phyloP scores from a whole-genome alignment of 495 filamentous ascomycete genomes.

The Cercophora sp. region DNA sequence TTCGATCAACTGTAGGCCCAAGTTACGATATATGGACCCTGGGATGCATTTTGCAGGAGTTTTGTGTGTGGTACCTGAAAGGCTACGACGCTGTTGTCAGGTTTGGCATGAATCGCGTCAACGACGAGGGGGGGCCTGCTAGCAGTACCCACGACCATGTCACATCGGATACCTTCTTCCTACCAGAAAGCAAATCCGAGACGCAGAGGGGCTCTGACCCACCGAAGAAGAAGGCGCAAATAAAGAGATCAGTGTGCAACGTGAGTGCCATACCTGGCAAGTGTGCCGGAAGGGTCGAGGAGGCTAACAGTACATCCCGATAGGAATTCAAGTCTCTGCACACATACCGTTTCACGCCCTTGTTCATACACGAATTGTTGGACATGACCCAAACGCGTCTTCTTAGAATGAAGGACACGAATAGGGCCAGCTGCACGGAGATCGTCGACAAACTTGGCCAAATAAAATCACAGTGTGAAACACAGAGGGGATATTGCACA shows the following conservation, averaged over 20 bases:
- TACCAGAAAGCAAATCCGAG: neutral
- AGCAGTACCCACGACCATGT: neutral
- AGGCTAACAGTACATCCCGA: neutral
- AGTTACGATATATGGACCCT: slow-evolving; percentile 7
- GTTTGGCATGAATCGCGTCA: neutral
- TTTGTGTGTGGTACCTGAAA: neutral
- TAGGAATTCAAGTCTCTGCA: neutral
- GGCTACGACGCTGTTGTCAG: neutral
- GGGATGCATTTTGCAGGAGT: slow-evolving; percentile 4
- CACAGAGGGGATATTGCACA: neutral
- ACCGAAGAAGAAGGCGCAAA: neutral
- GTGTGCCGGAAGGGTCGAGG: neutral
- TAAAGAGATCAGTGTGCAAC: neutral
- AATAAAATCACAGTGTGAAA: neutral
- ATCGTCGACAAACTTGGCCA: neutral
- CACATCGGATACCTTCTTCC: slow-evolving; percentile 1
- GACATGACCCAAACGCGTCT: neutral
- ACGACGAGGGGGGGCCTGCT: neutral
- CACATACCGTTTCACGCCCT: neutral
- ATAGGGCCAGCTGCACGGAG: neutral
- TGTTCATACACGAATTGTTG: neutral
- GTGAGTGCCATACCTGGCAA: neutral
- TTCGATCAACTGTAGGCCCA: neutral
- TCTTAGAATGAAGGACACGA: neutral
- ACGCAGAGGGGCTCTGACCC: neutral